Percentiles rank a stretch among this genome's conserved stretches.
Evolutionary conservation across 2,329 filamentous ascomycete species (phyloP).

Genomic region (Chaetomium olivaceum): DNA sequence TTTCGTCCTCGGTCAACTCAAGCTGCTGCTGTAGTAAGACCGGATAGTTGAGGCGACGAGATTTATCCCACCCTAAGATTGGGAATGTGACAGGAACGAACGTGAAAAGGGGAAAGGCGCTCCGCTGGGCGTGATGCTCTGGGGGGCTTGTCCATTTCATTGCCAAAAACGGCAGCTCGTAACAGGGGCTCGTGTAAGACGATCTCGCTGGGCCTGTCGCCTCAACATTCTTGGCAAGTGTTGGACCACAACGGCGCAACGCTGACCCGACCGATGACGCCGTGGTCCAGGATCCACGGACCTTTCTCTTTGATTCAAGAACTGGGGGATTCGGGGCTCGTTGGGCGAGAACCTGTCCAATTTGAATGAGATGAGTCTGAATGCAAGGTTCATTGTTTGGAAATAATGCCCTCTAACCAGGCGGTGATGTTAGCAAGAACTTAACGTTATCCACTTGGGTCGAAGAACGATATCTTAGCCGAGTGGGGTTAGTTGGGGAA

Average conservation of each 20-base stretch:
- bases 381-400: too few relatives aligned
- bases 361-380: too few relatives aligned
- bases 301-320: too few relatives aligned
- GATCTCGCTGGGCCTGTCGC: not conserved
- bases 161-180: not conserved
- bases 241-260: not conserved
- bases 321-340: too few relatives aligned
- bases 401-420: too few relatives aligned
- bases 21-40: not conserved
- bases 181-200: not conserved
- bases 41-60: not conserved
- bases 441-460: too few relatives aligned
- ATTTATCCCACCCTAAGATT: not conserved
- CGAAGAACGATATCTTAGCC: too few relatives aligned
- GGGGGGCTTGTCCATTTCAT: not conserved
- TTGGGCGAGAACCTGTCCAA: too few relatives aligned
- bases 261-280: not conserved
- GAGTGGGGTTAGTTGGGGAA: too few relatives aligned
- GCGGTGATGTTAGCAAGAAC: too few relatives aligned
- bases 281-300: not conserved
- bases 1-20: not conserved
- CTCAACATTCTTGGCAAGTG: not conserved
- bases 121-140: not conserved
- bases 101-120: not conserved
- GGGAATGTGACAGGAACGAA: not conserved